Evolutionary conservation across 163 green algal species (phyloP).

Genomic region (Trebouxiophyceae sp.): DNA sequence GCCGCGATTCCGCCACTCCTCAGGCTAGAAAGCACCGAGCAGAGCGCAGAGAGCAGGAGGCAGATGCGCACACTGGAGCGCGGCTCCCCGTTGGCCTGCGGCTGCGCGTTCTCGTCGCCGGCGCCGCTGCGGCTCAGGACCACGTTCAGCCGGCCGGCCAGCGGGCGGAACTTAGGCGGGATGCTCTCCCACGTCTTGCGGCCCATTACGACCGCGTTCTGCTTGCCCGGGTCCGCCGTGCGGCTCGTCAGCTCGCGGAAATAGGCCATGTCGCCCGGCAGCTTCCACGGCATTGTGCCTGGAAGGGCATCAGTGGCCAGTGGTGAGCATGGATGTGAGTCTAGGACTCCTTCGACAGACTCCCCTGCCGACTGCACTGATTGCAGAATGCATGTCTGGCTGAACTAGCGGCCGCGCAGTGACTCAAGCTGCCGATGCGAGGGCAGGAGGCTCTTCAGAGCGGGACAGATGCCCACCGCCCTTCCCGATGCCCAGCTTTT

Average conservation of each 20-base stretch:
- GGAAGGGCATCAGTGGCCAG: too few relatives aligned
- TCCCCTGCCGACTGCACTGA: too few relatives aligned
- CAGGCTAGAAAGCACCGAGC: too few relatives aligned
- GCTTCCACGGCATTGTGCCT: constrained; percentile 72
- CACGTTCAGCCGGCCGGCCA: constrained; percentile 91
- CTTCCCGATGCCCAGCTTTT: constrained; percentile 78
- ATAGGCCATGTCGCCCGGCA: constrained; percentile 85
- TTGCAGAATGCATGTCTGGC: too few relatives aligned
- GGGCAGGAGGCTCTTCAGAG: too few relatives aligned
- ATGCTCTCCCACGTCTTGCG: constrained; percentile 96
- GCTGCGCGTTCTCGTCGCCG: neutral
- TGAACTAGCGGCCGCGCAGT: too few relatives aligned
- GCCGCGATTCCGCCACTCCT: too few relatives aligned
- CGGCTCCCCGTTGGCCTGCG: neutral
- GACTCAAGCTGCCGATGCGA: too few relatives aligned
- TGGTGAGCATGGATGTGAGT: too few relatives aligned
- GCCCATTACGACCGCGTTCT: constrained; percentile 75
- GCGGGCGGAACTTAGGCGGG: constrained; percentile 82
- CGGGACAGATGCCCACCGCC: too few relatives aligned
- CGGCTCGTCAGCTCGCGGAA: constrained; percentile 83
- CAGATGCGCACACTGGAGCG: neutral
- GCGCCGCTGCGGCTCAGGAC: constrained; percentile 49
- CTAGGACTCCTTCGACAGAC: too few relatives aligned
- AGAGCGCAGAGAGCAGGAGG: neutral
- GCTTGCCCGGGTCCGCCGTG: constrained; percentile 39